Evolutionary conservation across 2,329 filamentous ascomycete species (phyloP).

Genomic region (Geoglossum cookeanum): DNA sequence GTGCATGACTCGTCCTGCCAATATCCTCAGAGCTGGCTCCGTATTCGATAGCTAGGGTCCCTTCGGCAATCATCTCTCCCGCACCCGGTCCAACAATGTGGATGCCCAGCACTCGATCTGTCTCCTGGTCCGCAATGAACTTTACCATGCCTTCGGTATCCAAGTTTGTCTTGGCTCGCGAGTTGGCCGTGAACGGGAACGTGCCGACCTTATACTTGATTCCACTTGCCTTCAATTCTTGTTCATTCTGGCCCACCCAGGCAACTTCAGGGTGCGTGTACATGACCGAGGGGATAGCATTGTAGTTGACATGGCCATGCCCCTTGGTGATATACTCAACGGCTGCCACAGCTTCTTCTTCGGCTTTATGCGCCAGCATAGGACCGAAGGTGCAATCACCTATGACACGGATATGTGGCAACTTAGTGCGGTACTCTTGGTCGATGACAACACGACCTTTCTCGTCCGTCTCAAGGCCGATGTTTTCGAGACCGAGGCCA

Average conservation of each 20-base stretch:
- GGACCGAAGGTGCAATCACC: slow-evolving; percentile 94
- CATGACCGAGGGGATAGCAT: slow-evolving; percentile 94
- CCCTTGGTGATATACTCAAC: slow-evolving; percentile 97
- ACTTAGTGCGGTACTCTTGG: slow-evolving; percentile 95
- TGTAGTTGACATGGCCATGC: slow-evolving; percentile 97
- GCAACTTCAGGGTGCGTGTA: slow-evolving; percentile 98
- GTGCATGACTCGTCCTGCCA: slow-evolving; percentile 84
- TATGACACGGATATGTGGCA: slow-evolving; percentile 90
- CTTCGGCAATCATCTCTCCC: slow-evolving; percentile 98
- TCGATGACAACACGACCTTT: slow-evolving; percentile 91
- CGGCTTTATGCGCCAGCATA: slow-evolving; percentile 98
- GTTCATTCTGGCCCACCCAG: slow-evolving; percentile 96
- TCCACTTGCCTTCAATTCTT: slow-evolving; percentile 76
- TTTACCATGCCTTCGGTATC: slow-evolving; percentile 94
- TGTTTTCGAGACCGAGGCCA: slow-evolving; percentile 82
- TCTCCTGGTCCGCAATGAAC: slow-evolving; percentile 91
- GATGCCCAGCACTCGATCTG: slow-evolving; percentile 82
- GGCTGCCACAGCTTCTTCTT: slow-evolving; percentile 89
- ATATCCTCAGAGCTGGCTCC: slow-evolving; percentile 91
- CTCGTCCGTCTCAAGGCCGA: slow-evolving; percentile 81
- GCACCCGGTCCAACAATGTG: slow-evolving; percentile 95
- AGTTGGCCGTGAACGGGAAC: slow-evolving; percentile 98
- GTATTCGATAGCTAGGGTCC: slow-evolving; percentile 86
- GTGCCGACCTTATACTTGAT: slow-evolving; percentile 83
- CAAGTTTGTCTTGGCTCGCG: slow-evolving; percentile 93